Percentiles rank a stretch among this genome's conserved stretches.
Evolutionary conservation across 2,329 filamentous ascomycete genomes (phyloP).

Genomic region (Trichoderma koningii): DNA sequence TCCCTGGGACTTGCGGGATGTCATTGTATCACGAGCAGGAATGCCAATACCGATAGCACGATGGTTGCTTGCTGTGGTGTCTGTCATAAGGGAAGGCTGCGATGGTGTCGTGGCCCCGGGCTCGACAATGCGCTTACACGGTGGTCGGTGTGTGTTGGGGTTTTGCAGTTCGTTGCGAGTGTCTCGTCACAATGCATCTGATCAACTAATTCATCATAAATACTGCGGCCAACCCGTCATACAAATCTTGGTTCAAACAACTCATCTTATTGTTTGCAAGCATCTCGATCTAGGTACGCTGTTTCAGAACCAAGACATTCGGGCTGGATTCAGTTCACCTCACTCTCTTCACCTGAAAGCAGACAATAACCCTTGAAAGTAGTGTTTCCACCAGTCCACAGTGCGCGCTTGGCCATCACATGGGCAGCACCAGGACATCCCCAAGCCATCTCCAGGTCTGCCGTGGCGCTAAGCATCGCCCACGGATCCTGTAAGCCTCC

Average conservation of each 20-base stretch:
- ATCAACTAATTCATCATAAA: too few species aligned
- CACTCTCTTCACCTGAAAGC: too few species aligned
- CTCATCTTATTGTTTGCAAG: too few species aligned
- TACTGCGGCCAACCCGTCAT: too few species aligned
- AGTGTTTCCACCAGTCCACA: neutral
- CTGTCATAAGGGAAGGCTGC: neutral
- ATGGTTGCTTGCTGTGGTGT: too few species aligned
- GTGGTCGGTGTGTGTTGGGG: too few species aligned
- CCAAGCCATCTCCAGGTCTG: neutral
- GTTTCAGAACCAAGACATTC: too few species aligned
- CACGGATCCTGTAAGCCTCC: neutral
- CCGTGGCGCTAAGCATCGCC: constrained; percentile 10
- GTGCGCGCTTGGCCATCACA: constrained; percentile 8
- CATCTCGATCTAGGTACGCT: too few species aligned
- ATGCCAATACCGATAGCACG: neutral
- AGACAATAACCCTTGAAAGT: too few species aligned
- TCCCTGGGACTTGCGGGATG: neutral
- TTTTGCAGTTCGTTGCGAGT: neutral
- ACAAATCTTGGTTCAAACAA: too few species aligned
- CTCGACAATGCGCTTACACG: neutral
- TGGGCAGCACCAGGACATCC: neutral
- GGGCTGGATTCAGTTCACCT: too few species aligned
- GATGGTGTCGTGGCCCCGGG: neutral
- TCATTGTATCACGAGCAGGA: neutral
- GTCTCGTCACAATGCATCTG: too few species aligned